Evolutionary conservation across 1,139 yeast genomes (phyloP).

Genomic region (Blastobotrys niveus): DNA sequence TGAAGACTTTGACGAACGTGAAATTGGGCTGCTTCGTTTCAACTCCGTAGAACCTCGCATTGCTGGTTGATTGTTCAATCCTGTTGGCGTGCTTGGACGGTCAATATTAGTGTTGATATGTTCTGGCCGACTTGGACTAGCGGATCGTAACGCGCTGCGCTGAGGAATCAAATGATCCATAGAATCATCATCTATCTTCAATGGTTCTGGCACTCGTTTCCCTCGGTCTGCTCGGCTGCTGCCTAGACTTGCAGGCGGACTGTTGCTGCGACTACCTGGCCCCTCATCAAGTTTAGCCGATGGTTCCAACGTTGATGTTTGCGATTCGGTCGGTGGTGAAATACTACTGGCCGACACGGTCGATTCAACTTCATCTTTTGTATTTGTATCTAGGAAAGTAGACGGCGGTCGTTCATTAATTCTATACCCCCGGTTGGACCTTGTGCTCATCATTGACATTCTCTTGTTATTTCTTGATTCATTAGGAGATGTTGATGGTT

Average conservation of each 20-base stretch:
- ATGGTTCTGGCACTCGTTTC: conserved; percentile 8
- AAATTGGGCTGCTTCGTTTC: conserved; percentile 6
- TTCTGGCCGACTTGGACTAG: conserved; percentile 6
- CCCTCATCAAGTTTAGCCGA: conserved; percentile 1
- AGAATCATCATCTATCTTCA: conserved; percentile 6
- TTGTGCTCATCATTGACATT: conserved; percentile 1
- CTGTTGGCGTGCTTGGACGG: neutral
- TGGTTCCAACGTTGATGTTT: neutral
- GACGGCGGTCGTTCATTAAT: conserved; percentile 5
- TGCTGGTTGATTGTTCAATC: conserved; percentile 1
- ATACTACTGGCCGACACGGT: neutral
- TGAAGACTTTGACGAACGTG: conserved; percentile 7
- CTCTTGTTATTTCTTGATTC: too few relatives aligned
- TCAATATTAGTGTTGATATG: neutral
- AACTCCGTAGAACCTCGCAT: conserved; percentile 9
- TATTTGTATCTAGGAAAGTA: too few relatives aligned
- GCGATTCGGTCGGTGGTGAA: neutral
- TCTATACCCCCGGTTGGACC: conserved; percentile 8
- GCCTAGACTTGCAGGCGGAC: too few relatives aligned
- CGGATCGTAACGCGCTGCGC: conserved; percentile 21
- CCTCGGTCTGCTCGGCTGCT: neutral
- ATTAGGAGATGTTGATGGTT: neutral
- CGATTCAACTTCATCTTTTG: too few relatives aligned
- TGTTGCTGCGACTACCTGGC: too few relatives aligned
- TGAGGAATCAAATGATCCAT: conserved; percentile 19